Percentiles rank a stretch among this genome's conserved stretches.
Evolutionary conservation across 805 yeast genomes (phyloP).

Genomic region (Teunomyces atbi): DNA sequence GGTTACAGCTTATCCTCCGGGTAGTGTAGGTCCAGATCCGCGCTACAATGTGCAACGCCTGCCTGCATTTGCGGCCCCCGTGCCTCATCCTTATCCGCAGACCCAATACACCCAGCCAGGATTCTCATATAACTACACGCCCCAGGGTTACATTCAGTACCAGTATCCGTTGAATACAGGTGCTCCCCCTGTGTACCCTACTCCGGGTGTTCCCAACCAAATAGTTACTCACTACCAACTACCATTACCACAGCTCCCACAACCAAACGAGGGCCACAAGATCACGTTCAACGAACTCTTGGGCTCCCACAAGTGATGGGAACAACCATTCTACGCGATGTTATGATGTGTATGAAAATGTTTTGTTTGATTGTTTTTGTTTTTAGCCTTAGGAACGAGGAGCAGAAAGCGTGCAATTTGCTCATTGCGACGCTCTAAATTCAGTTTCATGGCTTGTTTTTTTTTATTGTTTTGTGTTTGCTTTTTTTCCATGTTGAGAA

Average conservation of each 20-base stretch:
- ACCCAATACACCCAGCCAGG: conserved; percentile 26
- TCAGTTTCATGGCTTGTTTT: background rate
- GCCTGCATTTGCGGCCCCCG: background rate
- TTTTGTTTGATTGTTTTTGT: conserved; percentile 5
- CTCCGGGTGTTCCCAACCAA: conserved; percentile 5
- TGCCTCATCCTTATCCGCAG: conserved; percentile 1
- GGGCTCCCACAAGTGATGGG: conserved; percentile 22
- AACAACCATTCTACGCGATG: background rate
- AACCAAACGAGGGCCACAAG: conserved; percentile 27
- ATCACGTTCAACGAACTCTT: conserved; percentile 42
- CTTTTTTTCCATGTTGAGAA: background rate
- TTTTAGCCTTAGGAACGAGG: background rate
- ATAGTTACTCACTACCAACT: conserved; percentile 10
- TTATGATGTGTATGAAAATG: conserved; percentile 4
- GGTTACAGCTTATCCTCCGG: conserved; percentile 33
- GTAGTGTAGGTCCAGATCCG: conserved; percentile 10
- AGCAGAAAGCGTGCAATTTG: background rate
- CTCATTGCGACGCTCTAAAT: background rate
- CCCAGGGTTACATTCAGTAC: conserved; percentile 33
- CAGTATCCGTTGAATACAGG: conserved; percentile 17
- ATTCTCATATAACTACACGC: conserved; percentile 28
- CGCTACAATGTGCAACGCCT: background rate
- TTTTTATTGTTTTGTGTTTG: background rate
- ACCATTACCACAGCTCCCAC: conserved; percentile 9
- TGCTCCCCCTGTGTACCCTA: conserved; percentile 9